These are phyloP conservation scores for Phytophthora sp. DNA, from an alignment of 352 stramenopile species.

Conservation along the genomic window DNA sequence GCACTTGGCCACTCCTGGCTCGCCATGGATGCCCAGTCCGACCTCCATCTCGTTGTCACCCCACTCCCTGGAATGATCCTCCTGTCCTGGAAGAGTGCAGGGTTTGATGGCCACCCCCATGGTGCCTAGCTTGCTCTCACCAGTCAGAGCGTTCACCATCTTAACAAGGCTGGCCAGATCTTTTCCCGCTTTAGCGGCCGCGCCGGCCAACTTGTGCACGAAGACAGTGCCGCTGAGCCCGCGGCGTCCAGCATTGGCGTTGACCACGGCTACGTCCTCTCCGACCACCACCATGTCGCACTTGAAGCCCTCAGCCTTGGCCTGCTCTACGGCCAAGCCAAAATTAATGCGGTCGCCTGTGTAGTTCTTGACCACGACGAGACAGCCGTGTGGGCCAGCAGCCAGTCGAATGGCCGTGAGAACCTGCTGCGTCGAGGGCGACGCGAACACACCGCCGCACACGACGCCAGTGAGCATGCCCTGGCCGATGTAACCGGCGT, in stretches of 20 bases:
- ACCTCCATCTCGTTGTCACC: conserved; percentile 90
- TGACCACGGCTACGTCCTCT: conserved; percentile 92
- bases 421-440: conserved; percentile 93
- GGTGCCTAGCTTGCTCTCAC: conserved; percentile 84
- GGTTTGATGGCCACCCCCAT: conserved; percentile 95
- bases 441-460: conserved; percentile 97
- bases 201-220: conserved; percentile 97
- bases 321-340: conserved; percentile 96
- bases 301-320: conserved; percentile 91
- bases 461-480: conserved; percentile 97
- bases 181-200: conserved; percentile 79
- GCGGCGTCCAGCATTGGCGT: conserved; percentile 96
- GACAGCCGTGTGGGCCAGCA: conserved; percentile 81
- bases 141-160: conserved; percentile 67
- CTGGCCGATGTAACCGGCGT: conserved; percentile 96
- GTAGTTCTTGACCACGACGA: conserved; percentile 99
- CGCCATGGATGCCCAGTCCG: conserved; percentile 96
- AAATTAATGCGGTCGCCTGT: conserved; percentile 99
- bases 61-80: conserved; percentile 63
- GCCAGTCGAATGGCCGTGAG: conserved; percentile 94
- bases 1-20: conserved; percentile 82
- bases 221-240: conserved; percentile 97
- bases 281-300: conserved; percentile 96
- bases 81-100: conserved; percentile 93
- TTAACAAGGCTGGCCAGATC: conserved; percentile 76